phyloP scores from a whole-genome alignment of 2,329 filamentous ascomycete species.

The Xylaria polymorpha region DNA sequence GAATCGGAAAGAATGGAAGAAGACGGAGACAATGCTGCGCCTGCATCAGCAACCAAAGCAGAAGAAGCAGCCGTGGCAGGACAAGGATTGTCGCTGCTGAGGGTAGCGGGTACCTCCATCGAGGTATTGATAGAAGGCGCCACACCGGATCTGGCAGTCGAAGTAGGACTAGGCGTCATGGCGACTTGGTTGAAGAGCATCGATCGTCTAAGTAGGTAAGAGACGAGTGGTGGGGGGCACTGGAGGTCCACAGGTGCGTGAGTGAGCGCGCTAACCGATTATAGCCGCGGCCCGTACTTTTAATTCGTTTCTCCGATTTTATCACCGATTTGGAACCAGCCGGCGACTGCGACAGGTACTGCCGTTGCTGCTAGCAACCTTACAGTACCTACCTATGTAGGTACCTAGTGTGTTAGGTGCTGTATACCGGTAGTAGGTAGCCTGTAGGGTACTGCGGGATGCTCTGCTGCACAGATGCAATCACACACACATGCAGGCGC shows the following conservation, averaged over 20 bases:
- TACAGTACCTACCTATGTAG: background rate
- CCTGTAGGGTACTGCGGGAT: background rate
- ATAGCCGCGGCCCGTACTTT: background rate
- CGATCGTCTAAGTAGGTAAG: background rate
- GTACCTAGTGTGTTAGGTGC: no score
- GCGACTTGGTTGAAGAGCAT: slow-evolving; percentile 13
- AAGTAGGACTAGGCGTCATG: slow-evolving; percentile 34
- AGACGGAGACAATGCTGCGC: slow-evolving; percentile 34
- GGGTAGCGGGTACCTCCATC: slow-evolving; percentile 43
- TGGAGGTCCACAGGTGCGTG: no score
- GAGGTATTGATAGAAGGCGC: slow-evolving; percentile 37
- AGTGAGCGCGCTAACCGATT: slow-evolving; percentile 1
- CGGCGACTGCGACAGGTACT: slow-evolving; percentile 11
- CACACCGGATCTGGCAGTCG: slow-evolving; percentile 43
- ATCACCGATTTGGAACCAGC: slow-evolving; percentile 9
- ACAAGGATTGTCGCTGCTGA: slow-evolving; percentile 41
- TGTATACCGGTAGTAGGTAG: no score
- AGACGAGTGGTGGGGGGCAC: slow-evolving; percentile 25
- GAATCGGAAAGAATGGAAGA: slow-evolving; percentile 30
- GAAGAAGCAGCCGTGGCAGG: slow-evolving; percentile 37
- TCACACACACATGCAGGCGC: background rate
- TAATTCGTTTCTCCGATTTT: background rate
- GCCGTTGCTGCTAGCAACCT: background rate
- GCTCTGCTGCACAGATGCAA: background rate
- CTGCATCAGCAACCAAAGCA: slow-evolving; percentile 37